Conservation (phyloP, 129 eudicot species). For the Flaveria robusta region DNA sequence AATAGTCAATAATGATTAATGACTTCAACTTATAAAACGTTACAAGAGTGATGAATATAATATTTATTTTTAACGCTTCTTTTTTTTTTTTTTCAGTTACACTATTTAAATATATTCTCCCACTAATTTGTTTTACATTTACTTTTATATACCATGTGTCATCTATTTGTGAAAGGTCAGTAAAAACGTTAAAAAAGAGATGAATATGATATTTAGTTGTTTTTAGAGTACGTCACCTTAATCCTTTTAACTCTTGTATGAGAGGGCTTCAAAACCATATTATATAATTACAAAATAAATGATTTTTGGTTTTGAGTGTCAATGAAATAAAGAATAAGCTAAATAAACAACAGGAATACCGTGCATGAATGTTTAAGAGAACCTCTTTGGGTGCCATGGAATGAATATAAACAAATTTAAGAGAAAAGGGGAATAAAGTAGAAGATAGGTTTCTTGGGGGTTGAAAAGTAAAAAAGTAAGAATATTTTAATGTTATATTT, state of each 20-base stretch:
- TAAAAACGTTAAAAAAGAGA: too few species aligned
- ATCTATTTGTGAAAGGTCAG: too few species aligned
- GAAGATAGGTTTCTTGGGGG: conserved; percentile 31
- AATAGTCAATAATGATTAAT: too few species aligned
- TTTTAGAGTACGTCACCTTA: background rate
- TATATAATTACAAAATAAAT: background rate
- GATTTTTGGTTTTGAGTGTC: background rate
- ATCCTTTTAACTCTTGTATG: background rate
- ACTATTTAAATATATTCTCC: too few species aligned
- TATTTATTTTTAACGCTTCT: too few species aligned
- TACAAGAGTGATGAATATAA: too few species aligned
- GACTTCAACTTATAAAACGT: too few species aligned
- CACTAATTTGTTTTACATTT: too few species aligned
- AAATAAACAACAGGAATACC: background rate
- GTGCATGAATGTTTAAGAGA: background rate
- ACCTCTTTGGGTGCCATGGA: background rate
- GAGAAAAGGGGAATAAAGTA: conserved; percentile 26
- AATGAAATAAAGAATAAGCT: background rate
- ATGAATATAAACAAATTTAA: conserved; percentile 18
- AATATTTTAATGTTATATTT: conserved; percentile 19
- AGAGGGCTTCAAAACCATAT: background rate
- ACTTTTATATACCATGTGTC: too few species aligned
- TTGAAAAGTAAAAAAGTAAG: conserved; percentile 3
- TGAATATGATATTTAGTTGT: background rate
- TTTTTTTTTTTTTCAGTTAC: too few species aligned